These are phyloP conservation scores for Colletotrichum tanaceti DNA, from an alignment of 2,329 filamentous ascomycete species.

Conservation along the genomic window DNA sequence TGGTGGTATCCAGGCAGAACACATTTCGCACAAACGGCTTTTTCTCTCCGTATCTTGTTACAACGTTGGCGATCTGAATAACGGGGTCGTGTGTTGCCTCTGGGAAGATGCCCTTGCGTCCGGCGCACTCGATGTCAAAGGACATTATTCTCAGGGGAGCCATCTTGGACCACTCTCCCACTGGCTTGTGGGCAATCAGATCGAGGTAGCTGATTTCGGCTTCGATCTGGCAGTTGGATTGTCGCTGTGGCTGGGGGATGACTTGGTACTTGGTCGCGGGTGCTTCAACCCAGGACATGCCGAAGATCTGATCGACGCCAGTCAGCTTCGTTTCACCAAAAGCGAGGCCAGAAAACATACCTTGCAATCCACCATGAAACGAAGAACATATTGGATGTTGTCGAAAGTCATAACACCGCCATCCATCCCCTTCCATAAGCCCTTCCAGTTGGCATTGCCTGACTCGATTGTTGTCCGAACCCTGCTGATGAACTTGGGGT, in stretches of 20 bases:
- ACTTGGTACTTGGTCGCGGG: slow-evolving; percentile 79
- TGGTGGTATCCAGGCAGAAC: slow-evolving; percentile 93
- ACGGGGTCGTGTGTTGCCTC: slow-evolving; percentile 92
- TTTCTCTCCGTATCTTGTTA: slow-evolving; percentile 92
- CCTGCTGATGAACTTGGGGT: slow-evolving; percentile 84
- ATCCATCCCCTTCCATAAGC: slow-evolving; percentile 79
- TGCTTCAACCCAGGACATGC: slow-evolving; percentile 98
- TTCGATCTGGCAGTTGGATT: slow-evolving; percentile 97
- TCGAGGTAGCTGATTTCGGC: slow-evolving; percentile 85
- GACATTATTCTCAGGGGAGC: slow-evolving; percentile 92
- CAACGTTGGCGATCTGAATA: slow-evolving; percentile 97
- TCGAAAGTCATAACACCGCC: slow-evolving; percentile 90
- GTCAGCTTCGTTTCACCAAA: slow-evolving; percentile 17
- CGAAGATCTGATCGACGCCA: slow-evolving; percentile 70
- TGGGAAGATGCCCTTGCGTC: slow-evolving; percentile 96
- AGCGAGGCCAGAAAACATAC: slow-evolving; percentile 56
- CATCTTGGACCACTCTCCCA: slow-evolving; percentile 98
- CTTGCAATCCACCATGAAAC: slow-evolving; percentile 98
- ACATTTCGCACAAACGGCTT: slow-evolving; percentile 98
- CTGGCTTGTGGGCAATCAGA: slow-evolving; percentile 85
- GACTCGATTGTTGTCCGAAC: slow-evolving; percentile 81
- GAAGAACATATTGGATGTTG: slow-evolving; percentile 92
- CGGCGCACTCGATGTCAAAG: slow-evolving; percentile 98
- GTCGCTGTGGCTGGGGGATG: slow-evolving; percentile 72
- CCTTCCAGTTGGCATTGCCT: slow-evolving; percentile 87